Evolutionary conservation across 2,329 filamentous ascomycete genomes (phyloP).

Genomic region (Leptosphaerulina australis): DNA sequence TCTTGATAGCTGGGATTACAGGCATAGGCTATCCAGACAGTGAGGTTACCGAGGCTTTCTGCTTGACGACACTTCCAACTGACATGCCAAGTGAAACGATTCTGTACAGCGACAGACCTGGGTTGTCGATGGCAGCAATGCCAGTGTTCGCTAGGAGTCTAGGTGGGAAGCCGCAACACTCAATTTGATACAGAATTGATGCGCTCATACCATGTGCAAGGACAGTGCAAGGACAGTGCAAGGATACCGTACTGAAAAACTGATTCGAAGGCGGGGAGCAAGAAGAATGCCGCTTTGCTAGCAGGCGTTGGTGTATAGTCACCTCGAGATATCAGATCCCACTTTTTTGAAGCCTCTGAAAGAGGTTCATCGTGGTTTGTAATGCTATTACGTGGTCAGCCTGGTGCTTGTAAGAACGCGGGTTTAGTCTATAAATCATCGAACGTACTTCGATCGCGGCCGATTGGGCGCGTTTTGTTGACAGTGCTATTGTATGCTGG

Average conservation of each 20-base stretch:
- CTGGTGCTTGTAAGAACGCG: not conserved
- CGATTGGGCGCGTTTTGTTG: not conserved
- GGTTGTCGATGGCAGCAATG: conserved; percentile 48
- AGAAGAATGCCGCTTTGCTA: conserved; percentile 52
- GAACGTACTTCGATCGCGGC: not conserved
- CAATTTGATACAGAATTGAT: conserved; percentile 54
- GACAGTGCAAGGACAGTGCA: conserved; percentile 59
- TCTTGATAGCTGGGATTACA: conserved; percentile 49
- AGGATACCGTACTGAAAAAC: conserved; percentile 59
- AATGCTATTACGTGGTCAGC: not conserved
- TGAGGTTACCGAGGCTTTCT: conserved; percentile 60
- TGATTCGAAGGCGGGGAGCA: conserved; percentile 55
- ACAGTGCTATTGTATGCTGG: too few relatives aligned
- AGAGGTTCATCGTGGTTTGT: conserved; percentile 36
- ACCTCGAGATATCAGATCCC: conserved; percentile 51
- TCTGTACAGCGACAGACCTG: conserved; percentile 59
- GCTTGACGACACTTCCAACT: conserved; percentile 60
- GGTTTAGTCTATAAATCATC: not conserved
- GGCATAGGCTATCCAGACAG: conserved; percentile 60
- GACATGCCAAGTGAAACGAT: conserved; percentile 61
- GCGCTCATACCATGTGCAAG: conserved; percentile 52
- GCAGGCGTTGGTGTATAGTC: conserved; percentile 48
- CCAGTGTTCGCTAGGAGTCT: conserved; percentile 51
- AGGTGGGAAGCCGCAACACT: conserved; percentile 52
- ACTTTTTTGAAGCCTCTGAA: conserved; percentile 38